phyloP scores from a whole-genome alignment of 2,329 filamentous ascomycete species.

The Paraconiothyrium sp. region DNA sequence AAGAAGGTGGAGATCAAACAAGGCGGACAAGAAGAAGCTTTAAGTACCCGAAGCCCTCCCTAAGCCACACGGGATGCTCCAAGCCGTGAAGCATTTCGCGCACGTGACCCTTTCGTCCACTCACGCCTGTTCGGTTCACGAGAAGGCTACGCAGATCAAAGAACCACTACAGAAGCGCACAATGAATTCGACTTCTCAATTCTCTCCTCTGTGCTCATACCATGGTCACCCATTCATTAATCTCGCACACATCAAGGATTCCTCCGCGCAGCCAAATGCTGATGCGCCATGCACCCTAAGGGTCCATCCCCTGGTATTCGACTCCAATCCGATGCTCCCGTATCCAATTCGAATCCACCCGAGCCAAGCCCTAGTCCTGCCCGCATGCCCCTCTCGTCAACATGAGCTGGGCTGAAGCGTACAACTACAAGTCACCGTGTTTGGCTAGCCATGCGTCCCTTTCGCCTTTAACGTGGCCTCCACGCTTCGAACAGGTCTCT shows the following conservation, averaged over 20 bases:
- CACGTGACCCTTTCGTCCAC: too few relatives aligned
- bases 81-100: too few relatives aligned
- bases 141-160: background rate
- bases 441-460: background rate
- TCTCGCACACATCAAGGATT: background rate
- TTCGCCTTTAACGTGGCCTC: background rate
- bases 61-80: too few relatives aligned
- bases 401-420: background rate
- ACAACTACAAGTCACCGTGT: background rate
- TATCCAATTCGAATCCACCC: background rate
- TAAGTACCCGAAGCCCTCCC: too few relatives aligned
- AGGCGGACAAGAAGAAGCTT: too few relatives aligned
- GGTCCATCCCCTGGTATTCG: background rate
- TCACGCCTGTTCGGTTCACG: too few relatives aligned
- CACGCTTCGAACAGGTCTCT: background rate
- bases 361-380: background rate
- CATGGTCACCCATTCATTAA: background rate
- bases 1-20: too few relatives aligned
- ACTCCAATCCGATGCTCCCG: background rate
- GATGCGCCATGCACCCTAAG: background rate
- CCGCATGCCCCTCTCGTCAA: background rate
- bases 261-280: background rate
- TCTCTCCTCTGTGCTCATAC: background rate
- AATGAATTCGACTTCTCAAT: background rate
- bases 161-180: background rate